Base-by-base conservation (phyloP, 129 eudicot species). In the Ambrosia trifida region DNA sequence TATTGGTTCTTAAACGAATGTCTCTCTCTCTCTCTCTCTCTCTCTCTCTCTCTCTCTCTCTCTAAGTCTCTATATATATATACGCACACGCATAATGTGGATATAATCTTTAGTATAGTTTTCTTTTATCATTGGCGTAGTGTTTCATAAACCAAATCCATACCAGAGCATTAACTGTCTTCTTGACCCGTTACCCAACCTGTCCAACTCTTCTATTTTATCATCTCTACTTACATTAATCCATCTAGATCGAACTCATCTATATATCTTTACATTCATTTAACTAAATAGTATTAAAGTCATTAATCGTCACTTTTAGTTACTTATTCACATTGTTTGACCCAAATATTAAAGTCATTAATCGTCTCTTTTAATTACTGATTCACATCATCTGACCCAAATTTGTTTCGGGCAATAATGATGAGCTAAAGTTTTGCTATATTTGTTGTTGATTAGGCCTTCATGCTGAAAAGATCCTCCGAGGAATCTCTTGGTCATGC, bases 401-500 rank as follows among this genome's bases (percentile, higher is more conserved):
- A 7, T 40, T 40, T 40, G 44, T 7, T 40, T 17, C 6, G n/a
- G 63, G 17, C 17, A 10, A 3, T 11, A 9, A 11, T 57, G 1
- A 57, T 11, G 63, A 57, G 63, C 35, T 57, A 36, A 57, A 57
- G 63, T 57, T 24, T 58, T 58, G 11, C 33, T 54, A 40, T 24
- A 19, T 57, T 32, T 14, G 52, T 69, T 60, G 19, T 59, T 47
- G 7, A 63, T 13, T 43, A 94, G 98, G 93, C 98, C 3, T 94
- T 94, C 83, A 87, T 94, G 98, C 73, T 94, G 82, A 94, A 82
- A 82, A 85, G 96, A 69, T 92, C 96, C 28, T 76, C 85, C 20
- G 98, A 94, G 79, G 98, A 94, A 65, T 96, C 98, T 45, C 95
- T 89, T 41, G 98, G 98, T 35, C 98, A 94, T 82, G 98, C 98